Percentiles rank a stretch among this genome's conserved stretches.
These are phyloP conservation scores for Volvariella surrecta DNA, from an alignment of 1,284 basidiomycete genomes.

Conservation along the genomic window DNA sequence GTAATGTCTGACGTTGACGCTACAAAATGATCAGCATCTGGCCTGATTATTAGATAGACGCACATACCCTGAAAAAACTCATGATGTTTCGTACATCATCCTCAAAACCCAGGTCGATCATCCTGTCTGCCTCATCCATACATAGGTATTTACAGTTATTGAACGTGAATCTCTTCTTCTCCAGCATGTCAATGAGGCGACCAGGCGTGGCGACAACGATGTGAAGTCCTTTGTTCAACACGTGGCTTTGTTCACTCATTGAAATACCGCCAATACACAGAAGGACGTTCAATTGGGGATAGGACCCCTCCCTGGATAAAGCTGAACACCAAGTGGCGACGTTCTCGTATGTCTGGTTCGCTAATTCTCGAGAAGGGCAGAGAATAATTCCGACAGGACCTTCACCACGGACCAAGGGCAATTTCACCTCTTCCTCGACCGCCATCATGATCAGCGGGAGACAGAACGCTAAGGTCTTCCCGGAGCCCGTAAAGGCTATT, in stretches of 20 bases:
- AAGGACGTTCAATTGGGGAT: conserved; percentile 81
- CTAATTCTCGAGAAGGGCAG: conserved; percentile 92
- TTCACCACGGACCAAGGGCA: conserved; percentile 89
- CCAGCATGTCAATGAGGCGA: conserved; percentile 93
- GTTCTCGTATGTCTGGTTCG: conserved; percentile 95
- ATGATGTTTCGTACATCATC: conserved; percentile 98
- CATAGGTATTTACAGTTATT: conserved; percentile 92
- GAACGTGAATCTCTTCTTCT: conserved; percentile 88
- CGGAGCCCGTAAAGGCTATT: conserved; percentile 92
- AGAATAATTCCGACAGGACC: conserved; percentile 94
- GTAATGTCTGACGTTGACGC: conserved; percentile 93
- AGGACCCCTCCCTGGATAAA: conserved; percentile 70
- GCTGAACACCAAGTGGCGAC: conserved; percentile 80
- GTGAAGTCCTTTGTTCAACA: conserved; percentile 86
- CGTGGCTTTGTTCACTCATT: conserved; percentile 93
- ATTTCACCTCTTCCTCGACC: conserved; percentile 85
- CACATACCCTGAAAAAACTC: conserved; percentile 88
- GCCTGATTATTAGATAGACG: neutral
- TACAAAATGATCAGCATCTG: conserved; percentile 22
- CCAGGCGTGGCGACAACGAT: conserved; percentile 97
- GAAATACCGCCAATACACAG: conserved; percentile 97
- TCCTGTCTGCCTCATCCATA: conserved; percentile 98
- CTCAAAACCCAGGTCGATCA: conserved; percentile 99
- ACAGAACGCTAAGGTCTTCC: conserved; percentile 88
- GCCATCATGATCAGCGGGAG: conserved; percentile 93